Conservation (phyloP, 2,329 filamentous ascomycete species). For the Colletotrichum sp. region DNA sequence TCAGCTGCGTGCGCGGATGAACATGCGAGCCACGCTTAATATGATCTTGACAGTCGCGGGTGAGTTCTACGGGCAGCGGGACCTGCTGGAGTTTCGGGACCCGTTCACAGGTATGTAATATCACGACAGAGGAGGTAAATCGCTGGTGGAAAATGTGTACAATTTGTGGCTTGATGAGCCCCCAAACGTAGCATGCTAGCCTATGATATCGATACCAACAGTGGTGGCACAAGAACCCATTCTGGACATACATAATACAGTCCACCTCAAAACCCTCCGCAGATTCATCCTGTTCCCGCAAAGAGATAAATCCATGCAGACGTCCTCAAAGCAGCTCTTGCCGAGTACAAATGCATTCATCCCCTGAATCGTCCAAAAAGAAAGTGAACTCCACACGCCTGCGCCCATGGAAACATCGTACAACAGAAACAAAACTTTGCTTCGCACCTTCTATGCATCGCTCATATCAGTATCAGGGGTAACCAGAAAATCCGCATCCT, state of each 20-base stretch:
- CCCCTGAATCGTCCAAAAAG: background rate
- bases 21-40: conserved; percentile 77
- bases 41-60: conserved; percentile 91
- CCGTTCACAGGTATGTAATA: conserved; percentile 54
- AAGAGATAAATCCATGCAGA: background rate
- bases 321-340: conserved; percentile 25
- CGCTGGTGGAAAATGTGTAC: background rate
- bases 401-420: background rate
- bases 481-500: conserved; percentile 71
- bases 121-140: background rate
- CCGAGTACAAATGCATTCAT: conserved; percentile 18
- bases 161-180: background rate
- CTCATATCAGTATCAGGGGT: conserved; percentile 47
- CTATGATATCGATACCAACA: conserved; percentile 9
- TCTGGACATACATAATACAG: background rate
- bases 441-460: conserved; percentile 26
- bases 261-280: background rate
- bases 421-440: background rate
- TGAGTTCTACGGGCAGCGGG: conserved; percentile 88
- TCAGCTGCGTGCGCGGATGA: conserved; percentile 44
- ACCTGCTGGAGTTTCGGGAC: conserved; percentile 78
- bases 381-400: background rate
- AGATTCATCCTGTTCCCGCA: background rate
- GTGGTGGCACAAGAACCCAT: background rate
- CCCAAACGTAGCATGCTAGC: background rate